Conservation (phyloP, 179 eudicot genomes). For the Monotropa hypopitys region DNA sequence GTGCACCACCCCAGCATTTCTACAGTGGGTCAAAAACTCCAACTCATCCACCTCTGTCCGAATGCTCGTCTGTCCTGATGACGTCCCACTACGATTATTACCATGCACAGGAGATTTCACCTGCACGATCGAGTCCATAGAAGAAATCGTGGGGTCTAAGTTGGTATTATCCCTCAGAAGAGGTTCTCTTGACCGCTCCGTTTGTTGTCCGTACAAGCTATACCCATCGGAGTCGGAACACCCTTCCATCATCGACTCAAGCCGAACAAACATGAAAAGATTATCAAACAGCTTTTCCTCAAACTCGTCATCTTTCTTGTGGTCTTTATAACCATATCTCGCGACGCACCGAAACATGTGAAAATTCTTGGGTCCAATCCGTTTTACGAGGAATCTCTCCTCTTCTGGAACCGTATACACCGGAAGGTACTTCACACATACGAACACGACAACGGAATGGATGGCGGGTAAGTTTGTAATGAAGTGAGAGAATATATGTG, state of each 20-base stretch:
- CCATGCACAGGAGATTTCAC: conserved; percentile 28
- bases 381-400: conserved; percentile 76
- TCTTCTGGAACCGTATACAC: conserved; percentile 91
- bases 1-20: conserved; percentile 94
- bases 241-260: conserved; percentile 95
- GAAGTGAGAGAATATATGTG: conserved; percentile 84
- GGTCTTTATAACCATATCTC: conserved; percentile 90
- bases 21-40: conserved; percentile 61
- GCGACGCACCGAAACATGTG: conserved; percentile 99
- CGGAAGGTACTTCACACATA: conserved; percentile 91
- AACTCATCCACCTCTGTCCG: conserved; percentile 56
- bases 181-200: conserved; percentile 33
- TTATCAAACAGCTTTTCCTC: conserved; percentile 78
- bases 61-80: conserved; percentile 45
- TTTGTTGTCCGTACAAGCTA: conserved; percentile 70
- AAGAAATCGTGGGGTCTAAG: conserved; percentile 24
- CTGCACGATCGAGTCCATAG: conserved; percentile 41
- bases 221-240: conserved; percentile 86
- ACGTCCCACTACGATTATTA: conserved; percentile 12
- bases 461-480: conserved; percentile 92
- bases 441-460: conserved; percentile 79
- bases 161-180: conserved; percentile 17
- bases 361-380: conserved; percentile 86
- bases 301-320: conserved; percentile 79
- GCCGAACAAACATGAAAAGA: conserved; percentile 68